Evolutionary conservation across 768 basidiomycete species (phyloP).

Genomic region (Xanthoconium purpureum): DNA sequence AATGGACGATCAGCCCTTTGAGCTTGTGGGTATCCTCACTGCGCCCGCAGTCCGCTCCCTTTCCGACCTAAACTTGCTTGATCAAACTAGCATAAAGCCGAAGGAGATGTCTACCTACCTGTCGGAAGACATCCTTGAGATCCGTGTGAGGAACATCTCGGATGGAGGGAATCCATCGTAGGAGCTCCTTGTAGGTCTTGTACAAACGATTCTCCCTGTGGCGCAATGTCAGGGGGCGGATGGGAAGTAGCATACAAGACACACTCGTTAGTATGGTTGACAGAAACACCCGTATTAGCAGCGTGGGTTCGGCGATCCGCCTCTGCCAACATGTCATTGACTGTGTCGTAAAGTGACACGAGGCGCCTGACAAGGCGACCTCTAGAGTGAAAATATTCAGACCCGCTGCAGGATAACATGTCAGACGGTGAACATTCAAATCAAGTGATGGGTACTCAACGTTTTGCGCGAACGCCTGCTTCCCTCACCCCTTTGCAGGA

Average conservation of each 20-base stretch:
- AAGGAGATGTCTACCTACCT: not conserved
- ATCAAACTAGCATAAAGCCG: not conserved
- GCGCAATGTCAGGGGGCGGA: not conserved
- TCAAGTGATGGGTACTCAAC: not conserved
- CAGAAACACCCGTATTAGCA: not conserved
- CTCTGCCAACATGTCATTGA: not conserved
- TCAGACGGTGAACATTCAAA: not conserved
- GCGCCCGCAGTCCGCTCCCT: not conserved
- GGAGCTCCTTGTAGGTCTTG: not conserved
- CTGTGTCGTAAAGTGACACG: not conserved
- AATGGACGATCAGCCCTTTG: not conserved
- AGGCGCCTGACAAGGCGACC: not conserved
- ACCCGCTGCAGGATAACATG: not conserved
- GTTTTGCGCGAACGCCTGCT: not conserved
- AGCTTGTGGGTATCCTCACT: not conserved
- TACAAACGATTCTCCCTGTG: not conserved
- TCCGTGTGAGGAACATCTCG: not conserved
- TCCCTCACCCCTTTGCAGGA: not conserved
- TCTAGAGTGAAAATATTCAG: not conserved
- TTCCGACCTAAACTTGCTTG: not conserved
- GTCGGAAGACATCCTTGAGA: not conserved
- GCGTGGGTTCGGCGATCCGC: not conserved
- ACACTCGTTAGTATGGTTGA: not conserved
- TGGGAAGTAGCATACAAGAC: not conserved
- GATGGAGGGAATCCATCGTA: too few relatives aligned